These are phyloP conservation scores for Lycium barbarum DNA, from an alignment of 257 asterid genomes.

Conservation along the genomic window DNA sequence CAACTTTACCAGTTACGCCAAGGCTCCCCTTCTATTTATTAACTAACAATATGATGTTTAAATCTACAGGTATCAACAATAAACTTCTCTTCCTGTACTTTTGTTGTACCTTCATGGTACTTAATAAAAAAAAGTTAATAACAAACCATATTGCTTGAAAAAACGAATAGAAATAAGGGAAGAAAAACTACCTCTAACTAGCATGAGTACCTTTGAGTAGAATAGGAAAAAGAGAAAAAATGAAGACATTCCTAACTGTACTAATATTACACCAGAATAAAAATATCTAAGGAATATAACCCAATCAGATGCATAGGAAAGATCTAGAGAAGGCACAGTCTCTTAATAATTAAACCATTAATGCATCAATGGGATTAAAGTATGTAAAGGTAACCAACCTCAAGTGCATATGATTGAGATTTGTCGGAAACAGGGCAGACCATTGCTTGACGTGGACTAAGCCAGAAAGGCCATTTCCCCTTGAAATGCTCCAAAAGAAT, in stretches of 20 bases:
- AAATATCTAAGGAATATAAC: neutral
- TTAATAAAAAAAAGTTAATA: neutral
- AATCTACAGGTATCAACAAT: neutral
- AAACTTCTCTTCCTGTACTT: neutral
- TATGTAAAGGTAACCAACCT: constrained; percentile 49
- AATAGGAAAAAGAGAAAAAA: neutral
- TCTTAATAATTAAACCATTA: neutral
- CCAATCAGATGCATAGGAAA: constrained; percentile 7
- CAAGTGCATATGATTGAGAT: constrained; percentile 73
- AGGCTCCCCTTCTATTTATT: too few relatives aligned
- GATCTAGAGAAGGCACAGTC: neutral
- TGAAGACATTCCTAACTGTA: neutral
- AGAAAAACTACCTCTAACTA: neutral
- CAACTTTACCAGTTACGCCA: too few relatives aligned
- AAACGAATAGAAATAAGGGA: neutral
- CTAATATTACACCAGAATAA: neutral
- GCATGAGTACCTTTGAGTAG: neutral
- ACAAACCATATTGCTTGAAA: neutral
- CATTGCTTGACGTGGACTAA: constrained; percentile 96
- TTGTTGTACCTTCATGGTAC: neutral
- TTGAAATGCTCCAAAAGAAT: constrained; percentile 93
- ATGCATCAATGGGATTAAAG: neutral
- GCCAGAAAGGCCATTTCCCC: constrained; percentile 99
- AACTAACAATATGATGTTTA: neutral
- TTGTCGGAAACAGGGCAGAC: constrained; percentile 98